Conservation (phyloP, 2,329 filamentous ascomycete species). For the Cucurbitaria berberidis region DNA sequence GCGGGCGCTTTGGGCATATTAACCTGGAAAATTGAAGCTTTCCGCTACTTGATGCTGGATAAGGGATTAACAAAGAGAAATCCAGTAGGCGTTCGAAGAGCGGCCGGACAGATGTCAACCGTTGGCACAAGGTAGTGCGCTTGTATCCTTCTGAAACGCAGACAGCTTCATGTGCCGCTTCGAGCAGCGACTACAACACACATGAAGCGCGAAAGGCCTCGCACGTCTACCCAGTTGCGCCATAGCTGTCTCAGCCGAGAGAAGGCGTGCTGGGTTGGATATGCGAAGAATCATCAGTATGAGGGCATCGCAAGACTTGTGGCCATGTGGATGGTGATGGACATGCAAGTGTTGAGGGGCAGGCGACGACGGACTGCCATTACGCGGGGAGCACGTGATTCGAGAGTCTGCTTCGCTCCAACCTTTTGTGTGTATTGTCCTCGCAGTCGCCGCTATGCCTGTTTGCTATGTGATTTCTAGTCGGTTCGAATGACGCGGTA, state of each 20-base stretch:
- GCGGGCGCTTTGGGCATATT: slow-evolving; percentile 46
- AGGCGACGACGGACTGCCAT: background rate
- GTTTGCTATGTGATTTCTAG: background rate
- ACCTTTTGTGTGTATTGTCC: background rate
- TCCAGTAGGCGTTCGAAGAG: slow-evolving; percentile 33
- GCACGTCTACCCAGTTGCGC: slow-evolving; percentile 28
- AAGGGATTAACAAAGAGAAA: slow-evolving; percentile 30
- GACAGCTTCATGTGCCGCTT: slow-evolving; percentile 45
- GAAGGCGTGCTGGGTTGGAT: slow-evolving; percentile 15
- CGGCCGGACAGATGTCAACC: slow-evolving; percentile 39
- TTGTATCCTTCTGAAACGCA: slow-evolving; percentile 45
- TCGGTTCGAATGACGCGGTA: background rate
- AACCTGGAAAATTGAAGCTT: slow-evolving; percentile 38
- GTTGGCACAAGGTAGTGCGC: slow-evolving; percentile 44
- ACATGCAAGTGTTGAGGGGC: slow-evolving; percentile 1
- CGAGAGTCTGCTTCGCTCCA: no score
- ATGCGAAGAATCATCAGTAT: slow-evolving; percentile 12
- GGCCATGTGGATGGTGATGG: slow-evolving; percentile 6
- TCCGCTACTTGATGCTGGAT: slow-evolving; percentile 29
- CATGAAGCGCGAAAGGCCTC: slow-evolving; percentile 47
- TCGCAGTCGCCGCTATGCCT: background rate
- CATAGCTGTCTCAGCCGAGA: slow-evolving; percentile 41
- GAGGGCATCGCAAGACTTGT: slow-evolving; percentile 8
- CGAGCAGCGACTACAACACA: slow-evolving; percentile 44
- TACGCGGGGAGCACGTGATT: slow-evolving; percentile 3